Conservation (phyloP, 768 basidiomycete genomes). For the Termitomyces sp. region DNA sequence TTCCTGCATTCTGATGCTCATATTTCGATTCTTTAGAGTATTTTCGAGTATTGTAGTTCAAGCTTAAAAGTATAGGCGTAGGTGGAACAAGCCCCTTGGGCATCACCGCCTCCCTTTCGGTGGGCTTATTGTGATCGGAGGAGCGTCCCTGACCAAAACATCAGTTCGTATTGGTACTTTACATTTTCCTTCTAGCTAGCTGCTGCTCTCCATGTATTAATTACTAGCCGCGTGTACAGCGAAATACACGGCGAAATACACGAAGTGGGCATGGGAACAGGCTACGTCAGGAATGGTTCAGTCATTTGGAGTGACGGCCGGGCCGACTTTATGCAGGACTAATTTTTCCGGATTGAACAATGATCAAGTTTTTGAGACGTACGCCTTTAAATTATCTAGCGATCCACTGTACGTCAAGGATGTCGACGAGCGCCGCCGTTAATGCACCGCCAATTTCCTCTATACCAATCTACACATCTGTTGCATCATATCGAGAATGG, state of each 20-base stretch:
- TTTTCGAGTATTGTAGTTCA: no score
- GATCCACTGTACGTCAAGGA: slow-evolving; percentile 7
- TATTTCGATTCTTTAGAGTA: no score
- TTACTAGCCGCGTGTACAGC: not conserved
- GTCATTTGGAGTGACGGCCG: no score
- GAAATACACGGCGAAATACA: no score
- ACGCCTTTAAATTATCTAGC: not conserved
- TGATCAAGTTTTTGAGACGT: not conserved
- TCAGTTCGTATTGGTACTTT: not conserved
- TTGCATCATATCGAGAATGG: slow-evolving; percentile 70
- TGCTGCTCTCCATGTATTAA: not conserved
- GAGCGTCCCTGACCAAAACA: no score
- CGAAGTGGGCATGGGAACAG: no score
- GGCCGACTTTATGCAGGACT: no score
- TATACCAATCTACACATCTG: slow-evolving; percentile 51
- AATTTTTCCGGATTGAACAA: not conserved
- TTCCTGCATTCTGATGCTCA: not conserved
- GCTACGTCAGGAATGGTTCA: no score
- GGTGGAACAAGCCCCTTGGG: not conserved
- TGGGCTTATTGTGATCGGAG: not conserved
- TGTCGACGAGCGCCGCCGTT: not conserved
- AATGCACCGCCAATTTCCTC: slow-evolving; percentile 25
- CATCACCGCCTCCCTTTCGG: no score
- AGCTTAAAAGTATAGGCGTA: not conserved
- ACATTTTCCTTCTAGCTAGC: not conserved